phyloP scores from a whole-genome alignment of 495 filamentous ascomycete species.

The Daldinia concentrica region DNA sequence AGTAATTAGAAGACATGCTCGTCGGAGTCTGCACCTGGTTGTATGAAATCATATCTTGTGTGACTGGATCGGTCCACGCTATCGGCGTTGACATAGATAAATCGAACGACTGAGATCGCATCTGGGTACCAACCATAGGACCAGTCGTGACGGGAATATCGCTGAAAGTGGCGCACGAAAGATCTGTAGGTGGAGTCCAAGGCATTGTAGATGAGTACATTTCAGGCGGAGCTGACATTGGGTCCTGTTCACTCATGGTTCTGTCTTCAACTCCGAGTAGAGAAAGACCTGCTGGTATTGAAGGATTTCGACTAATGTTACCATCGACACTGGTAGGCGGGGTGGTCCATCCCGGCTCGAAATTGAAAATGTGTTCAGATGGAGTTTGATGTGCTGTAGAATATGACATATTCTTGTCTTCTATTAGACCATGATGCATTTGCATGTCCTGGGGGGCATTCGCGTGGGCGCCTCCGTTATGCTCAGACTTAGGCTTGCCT shows the following conservation, averaged over 20 bases:
- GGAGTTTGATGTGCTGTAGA: constrained; percentile 40
- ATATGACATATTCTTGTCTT: constrained; percentile 45
- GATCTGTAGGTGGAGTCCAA: constrained; percentile 50
- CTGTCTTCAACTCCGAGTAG: constrained; percentile 47
- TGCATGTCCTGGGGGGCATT: constrained; percentile 32
- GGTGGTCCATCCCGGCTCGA: constrained; percentile 50
- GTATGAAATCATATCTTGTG: constrained; percentile 45
- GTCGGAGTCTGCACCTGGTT: constrained; percentile 46
- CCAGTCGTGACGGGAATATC: constrained; percentile 45
- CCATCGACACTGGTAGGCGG: constrained; percentile 49
- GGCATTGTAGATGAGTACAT: constrained; percentile 50
- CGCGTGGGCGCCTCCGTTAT: constrained; percentile 42
- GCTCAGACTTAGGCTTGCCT: constrained; percentile 55
- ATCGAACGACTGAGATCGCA: constrained; percentile 50
- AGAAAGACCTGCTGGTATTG: constrained; percentile 47
- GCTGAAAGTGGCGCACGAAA: constrained; percentile 41
- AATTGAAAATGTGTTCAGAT: constrained; percentile 27
- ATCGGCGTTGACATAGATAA: constrained; percentile 47
- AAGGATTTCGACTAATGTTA: constrained; percentile 49
- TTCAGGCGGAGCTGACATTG: constrained; percentile 44
- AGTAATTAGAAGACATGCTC: constrained; percentile 48
- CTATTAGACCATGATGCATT: constrained; percentile 34
- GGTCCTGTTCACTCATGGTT: constrained; percentile 38
- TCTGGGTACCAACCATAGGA: constrained; percentile 35
- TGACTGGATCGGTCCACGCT: constrained; percentile 34